Evolutionary conservation across 108 stramenopile genomes (phyloP).

Genomic region (Mayamaea pseudoterrestris): DNA sequence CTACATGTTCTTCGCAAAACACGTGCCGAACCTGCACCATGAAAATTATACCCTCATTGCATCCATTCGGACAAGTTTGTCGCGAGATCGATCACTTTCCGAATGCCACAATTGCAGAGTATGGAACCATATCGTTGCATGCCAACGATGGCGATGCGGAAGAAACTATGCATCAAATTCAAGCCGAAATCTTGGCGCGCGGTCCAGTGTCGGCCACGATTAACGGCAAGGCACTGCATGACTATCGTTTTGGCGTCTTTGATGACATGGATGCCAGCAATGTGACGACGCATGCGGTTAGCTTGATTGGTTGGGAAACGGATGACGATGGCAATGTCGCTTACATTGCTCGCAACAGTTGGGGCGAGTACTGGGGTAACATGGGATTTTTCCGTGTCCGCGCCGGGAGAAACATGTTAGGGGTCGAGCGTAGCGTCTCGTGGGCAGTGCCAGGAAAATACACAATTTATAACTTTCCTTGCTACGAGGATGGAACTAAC

Average conservation of each 20-base stretch:
- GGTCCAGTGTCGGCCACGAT: conserved; percentile 83
- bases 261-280: conserved; percentile 45
- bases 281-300: conserved; percentile 66
- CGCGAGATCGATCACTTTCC: conserved; percentile 62
- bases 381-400: conserved; percentile 62
- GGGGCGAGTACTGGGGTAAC: conserved; percentile 52
- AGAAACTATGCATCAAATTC: conserved; percentile 33
- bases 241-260: conserved; percentile 73
- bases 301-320: conserved; percentile 70
- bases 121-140: conserved; percentile 31
- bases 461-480: conserved; percentile 36
- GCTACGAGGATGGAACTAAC: conserved; percentile 36
- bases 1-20: conserved; percentile 45
- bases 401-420: conserved; percentile 64
- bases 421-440: conserved; percentile 61
- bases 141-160: conserved; percentile 10
- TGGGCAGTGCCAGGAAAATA: conserved; percentile 72
- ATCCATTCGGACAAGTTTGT: conserved; percentile 31
- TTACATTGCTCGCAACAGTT: conserved; percentile 80
- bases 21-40: conserved; percentile 66
- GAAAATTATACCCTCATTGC: conserved; percentile 7
- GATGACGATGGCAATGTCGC: conserved; percentile 32
- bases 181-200: conserved; percentile 80
- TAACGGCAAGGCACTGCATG: conserved; percentile 52
- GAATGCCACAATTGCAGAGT: conserved; percentile 86